These are phyloP conservation scores for Ceratobasidium sp. DNA, from an alignment of 1,284 basidiomycete genomes.

Conservation along the genomic window DNA sequence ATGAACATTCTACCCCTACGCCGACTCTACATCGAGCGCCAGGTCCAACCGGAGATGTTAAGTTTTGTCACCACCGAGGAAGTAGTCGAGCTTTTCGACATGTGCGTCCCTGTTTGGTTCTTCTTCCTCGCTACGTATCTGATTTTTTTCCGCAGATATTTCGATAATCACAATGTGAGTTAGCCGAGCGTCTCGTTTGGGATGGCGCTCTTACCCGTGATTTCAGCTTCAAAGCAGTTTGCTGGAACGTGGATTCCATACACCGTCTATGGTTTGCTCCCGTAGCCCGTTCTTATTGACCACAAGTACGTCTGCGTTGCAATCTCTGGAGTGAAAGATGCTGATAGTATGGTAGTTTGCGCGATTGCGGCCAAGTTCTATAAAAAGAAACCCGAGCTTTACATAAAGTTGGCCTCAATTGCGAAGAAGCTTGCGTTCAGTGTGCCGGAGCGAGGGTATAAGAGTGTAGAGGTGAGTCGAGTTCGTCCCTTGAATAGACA, in stretches of 20 bases:
- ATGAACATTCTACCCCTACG: slow-evolving; percentile 88
- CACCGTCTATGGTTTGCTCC: slow-evolving; percentile 89
- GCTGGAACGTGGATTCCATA: slow-evolving; percentile 87
- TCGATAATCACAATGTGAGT: slow-evolving; percentile 78
- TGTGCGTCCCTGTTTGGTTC: slow-evolving; percentile 67
- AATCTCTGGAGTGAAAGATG: neutral
- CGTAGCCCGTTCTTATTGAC: slow-evolving; percentile 93
- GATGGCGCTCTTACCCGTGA: neutral
- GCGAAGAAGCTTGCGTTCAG: slow-evolving; percentile 93
- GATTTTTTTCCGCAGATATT: slow-evolving; percentile 64
- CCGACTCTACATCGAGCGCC: slow-evolving; percentile 87
- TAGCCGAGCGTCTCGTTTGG: neutral
- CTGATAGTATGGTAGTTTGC: slow-evolving; percentile 70
- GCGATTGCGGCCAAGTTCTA: slow-evolving; percentile 95
- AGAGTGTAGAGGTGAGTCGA: slow-evolving; percentile 80
- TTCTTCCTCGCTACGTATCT: slow-evolving; percentile 43
- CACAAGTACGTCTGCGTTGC: slow-evolving; percentile 72
- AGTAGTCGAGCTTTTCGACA: slow-evolving; percentile 89
- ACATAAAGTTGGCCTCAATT: slow-evolving; percentile 81
- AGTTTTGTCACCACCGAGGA: slow-evolving; percentile 85
- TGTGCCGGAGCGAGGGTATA: slow-evolving; percentile 86
- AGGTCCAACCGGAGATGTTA: slow-evolving; percentile 89
- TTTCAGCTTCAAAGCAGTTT: slow-evolving; percentile 75
- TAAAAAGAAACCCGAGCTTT: slow-evolving; percentile 82
- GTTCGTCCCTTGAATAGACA: slow-evolving; percentile 48